Base-by-base conservation (phyloP, 768 basidiomycete species). In the Boletus speciosus region DNA sequence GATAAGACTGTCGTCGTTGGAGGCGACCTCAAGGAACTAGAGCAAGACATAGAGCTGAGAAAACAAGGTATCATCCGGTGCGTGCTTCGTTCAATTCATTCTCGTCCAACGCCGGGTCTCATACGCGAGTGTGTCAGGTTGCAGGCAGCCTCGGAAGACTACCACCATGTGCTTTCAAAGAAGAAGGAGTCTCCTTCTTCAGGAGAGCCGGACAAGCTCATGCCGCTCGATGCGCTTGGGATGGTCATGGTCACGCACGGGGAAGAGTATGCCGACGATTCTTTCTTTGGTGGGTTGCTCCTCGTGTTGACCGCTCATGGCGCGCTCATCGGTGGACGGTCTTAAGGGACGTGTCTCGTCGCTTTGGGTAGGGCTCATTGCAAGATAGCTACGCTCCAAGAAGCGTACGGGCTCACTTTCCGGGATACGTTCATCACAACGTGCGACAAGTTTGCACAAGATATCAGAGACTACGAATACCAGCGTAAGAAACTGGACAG, bases 401-500 rank as follows among this genome's bases (percentile, higher is more conserved):
- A 95, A 62, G 81, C 86, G 0, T 92, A 82, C 63, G 86, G 86
- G 0, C 69, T 85, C 52, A 81, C 82, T 6, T 80, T 96, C 52
- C 80, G 79, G 34, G 90, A 90, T 62, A 85, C 84, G 5, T 93
- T 88, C 63, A 66, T 94, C 25, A 62, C 77, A 0, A 84, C 88
- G 2, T 74, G 93, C 49, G 78, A 84, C 57, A 76, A 71, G 40
- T 85, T 86, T 47, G 76, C 76, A 15, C 87, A 84, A 9, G 85
- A 89, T 29, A 85, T 96, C 65, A 90, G 86, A 64, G 93, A 93
- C 51, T 95, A 90, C 58, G 87, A 93, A 53, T 66, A 75, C 5
- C 78, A 87, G 56, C 81, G 84, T 57, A 96, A 93, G 80, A 95
- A 93, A 66, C 71, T 95, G 15, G 93, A 96, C 52, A 92, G 87